Evolutionary conservation across 108 stramenopile genomes (phyloP), one percentile per base, ranked within the genome.

Genomic region (Craspedostauros australis): DNA sequence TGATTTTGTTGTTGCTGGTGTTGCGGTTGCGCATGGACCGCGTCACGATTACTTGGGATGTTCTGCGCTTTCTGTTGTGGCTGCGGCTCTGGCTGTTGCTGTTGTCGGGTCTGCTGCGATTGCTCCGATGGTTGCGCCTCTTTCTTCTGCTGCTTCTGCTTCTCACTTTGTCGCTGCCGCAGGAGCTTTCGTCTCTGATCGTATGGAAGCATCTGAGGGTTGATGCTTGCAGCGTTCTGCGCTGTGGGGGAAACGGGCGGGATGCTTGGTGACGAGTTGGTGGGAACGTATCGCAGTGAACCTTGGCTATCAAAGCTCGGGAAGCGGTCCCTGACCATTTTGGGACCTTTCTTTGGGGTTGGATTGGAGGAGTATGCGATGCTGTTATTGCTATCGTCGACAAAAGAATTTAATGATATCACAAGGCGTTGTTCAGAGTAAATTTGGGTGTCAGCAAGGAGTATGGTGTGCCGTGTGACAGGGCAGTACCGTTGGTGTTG

Each of bases 191-290:
- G 45, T 23, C 77, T 60, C 47, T 79, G 66, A 18, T 75, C 62
- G 45, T 79, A 79, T 4, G 77, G 77, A 32, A 79, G 29, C 44
- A 70, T 41, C 38, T 58, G 68, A n/a, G 59, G 72, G 57, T 56
- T 69, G 50, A 38, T 38, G 4, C 41, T 34, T 47, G 19, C 39
- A 12, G 49, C 15, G 9, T 21, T 21, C 3, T 43, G 47, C 24
- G 18, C 23, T 34, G 26, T 15, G 21, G 18, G 15, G n/a, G 41
- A 20, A 24, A 31, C 52, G 31, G 39, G 29, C 14, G 68, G 37
- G 11, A 8, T 0, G 19, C 32, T 6, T 5, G 51, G 16, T 42
- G 49, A 55, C 11, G n/a, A n/a, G n/a, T n/a, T n/a, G n/a, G n/a
- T n/a, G n/a, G n/a, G n/a, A n/a, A 54, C 28, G 46, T 54, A 60